Evolutionary conservation across 371 early-diverging fungal species (phyloP).

Genomic region (Rhizopus delemar): DNA sequence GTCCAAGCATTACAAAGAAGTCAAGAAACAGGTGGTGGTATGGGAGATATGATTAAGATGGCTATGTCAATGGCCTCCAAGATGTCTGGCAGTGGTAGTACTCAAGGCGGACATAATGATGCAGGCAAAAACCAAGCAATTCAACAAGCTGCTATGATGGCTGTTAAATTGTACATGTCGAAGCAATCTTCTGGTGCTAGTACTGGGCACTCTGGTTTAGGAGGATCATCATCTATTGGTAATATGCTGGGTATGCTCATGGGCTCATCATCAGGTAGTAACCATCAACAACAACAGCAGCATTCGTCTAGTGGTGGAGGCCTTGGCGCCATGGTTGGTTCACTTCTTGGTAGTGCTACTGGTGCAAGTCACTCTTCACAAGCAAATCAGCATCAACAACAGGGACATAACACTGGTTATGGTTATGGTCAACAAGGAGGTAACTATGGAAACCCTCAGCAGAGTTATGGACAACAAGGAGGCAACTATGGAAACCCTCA

Average conservation of each 20-base stretch:
- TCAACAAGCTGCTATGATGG: slow-evolving; percentile 55
- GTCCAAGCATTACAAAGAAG: slow-evolving; percentile 46
- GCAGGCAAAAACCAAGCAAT: slow-evolving; percentile 38
- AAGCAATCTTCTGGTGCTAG: slow-evolving; percentile 36
- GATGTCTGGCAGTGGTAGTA: slow-evolving; percentile 34
- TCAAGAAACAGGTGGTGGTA: slow-evolving; percentile 34
- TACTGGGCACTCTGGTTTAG: slow-evolving; percentile 18
- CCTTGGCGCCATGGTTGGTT: slow-evolving; percentile 36
- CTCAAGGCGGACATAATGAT: slow-evolving; percentile 9
- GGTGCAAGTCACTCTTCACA: slow-evolving; percentile 18
- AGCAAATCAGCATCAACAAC: slow-evolving; percentile 22
- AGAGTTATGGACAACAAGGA: not conserved
- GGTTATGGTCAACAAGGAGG: slow-evolving; percentile 1
- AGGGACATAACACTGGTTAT: not conserved
- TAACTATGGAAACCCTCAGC: not conserved
- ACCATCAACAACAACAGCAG: slow-evolving; percentile 16
- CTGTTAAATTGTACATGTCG: slow-evolving; percentile 49
- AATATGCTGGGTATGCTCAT: slow-evolving; percentile 36
- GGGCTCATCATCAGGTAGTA: slow-evolving; percentile 23
- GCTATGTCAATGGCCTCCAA: slow-evolving; percentile 56
- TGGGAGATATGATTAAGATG: slow-evolving; percentile 49
- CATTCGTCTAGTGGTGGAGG: slow-evolving; percentile 18
- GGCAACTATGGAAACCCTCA: not conserved
- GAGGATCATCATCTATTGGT: slow-evolving; percentile 19
- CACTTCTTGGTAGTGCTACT: slow-evolving; percentile 19